A percentile compares a stretch with the other conserved stretches of the same genome.
phyloP scores from a whole-genome alignment of 257 asterid species.

The Gardenia jasminoides region DNA sequence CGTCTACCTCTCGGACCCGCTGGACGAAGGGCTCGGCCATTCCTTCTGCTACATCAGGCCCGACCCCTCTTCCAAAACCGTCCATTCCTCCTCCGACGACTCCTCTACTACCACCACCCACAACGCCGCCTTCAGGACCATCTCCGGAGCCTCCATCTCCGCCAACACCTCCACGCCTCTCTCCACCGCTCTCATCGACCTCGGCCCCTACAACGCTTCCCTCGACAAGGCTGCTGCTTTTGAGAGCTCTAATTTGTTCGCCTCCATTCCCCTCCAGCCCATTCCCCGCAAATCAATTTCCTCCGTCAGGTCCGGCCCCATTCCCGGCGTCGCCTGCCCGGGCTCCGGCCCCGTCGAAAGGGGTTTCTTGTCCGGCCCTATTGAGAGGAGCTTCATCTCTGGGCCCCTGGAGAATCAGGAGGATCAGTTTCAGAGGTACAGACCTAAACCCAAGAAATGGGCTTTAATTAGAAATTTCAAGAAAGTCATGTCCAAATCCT shows the following conservation, averaged over 20 bases:
- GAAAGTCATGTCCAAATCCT: constrained; percentile 50
- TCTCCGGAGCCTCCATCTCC: constrained; percentile 95
- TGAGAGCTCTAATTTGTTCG: constrained; percentile 80
- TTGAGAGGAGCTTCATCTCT: constrained; percentile 79
- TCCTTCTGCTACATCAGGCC: constrained; percentile 87
- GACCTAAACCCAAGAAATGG: constrained; percentile 66
- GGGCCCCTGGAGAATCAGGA: constrained; percentile 82
- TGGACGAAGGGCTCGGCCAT: constrained; percentile 91
- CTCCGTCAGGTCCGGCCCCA: constrained; percentile 65
- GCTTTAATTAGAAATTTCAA: constrained; percentile 46
- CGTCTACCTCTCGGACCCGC: constrained; percentile 44
- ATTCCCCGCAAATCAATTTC: constrained; percentile 43
- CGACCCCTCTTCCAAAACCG: constrained; percentile 45
- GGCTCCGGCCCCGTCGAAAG: constrained; percentile 77
- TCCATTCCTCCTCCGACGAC: constrained; percentile 41
- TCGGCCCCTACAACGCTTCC: constrained; percentile 37
- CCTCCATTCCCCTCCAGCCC: constrained; percentile 89
- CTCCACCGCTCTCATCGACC: constrained; percentile 59
- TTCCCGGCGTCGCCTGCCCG: constrained; percentile 35
- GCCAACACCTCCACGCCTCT: constrained; percentile 82
- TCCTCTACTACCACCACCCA: constrained; percentile 34
- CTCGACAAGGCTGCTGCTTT: constrained; percentile 84
- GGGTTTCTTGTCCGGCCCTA: constrained; percentile 94
- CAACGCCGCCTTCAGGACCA: constrained; percentile 60
- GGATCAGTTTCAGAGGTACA: constrained; percentile 72